Conservation (phyloP, 2,329 filamentous ascomycete species). For the Colletotrichum filicis region DNA sequence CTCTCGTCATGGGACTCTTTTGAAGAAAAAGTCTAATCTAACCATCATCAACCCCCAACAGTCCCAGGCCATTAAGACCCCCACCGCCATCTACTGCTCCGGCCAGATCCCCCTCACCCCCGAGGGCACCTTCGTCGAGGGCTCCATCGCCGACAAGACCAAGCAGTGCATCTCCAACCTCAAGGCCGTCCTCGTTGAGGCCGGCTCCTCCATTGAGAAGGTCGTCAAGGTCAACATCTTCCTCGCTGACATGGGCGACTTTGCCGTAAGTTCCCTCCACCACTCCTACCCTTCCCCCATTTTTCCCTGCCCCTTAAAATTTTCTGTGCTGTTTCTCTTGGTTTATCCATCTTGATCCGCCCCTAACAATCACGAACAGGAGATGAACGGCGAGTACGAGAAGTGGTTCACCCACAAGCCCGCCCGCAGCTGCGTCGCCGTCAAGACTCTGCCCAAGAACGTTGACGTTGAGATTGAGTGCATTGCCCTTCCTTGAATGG, state of each 20-base stretch:
- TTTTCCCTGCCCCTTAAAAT: no score
- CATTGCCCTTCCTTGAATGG: slow-evolving; percentile 73
- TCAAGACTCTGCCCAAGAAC: slow-evolving; percentile 87
- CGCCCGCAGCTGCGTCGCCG: slow-evolving; percentile 88
- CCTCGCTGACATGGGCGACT: slow-evolving; percentile 90
- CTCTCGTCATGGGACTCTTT: not conserved
- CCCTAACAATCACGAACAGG: slow-evolving; percentile 46
- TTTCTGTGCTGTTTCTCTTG: not conserved
- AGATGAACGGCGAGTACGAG: slow-evolving; percentile 88
- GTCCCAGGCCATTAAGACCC: slow-evolving; percentile 76
- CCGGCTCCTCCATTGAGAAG: slow-evolving; percentile 80
- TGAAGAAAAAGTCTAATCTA: not conserved
- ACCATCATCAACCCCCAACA: slow-evolving; percentile 43
- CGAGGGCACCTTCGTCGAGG: slow-evolving; percentile 65
- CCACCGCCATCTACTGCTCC: slow-evolving; percentile 73
- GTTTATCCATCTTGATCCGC: not conserved
- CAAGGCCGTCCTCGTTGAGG: slow-evolving; percentile 83
- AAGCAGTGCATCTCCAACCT: slow-evolving; percentile 78
- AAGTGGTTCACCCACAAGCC: slow-evolving; percentile 88
- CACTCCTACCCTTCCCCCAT: no score
- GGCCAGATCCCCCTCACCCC: slow-evolving; percentile 77
- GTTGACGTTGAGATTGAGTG: slow-evolving; percentile 92
- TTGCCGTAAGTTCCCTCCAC: slow-evolving; percentile 62
- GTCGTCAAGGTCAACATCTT: slow-evolving; percentile 95
- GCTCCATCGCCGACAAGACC: slow-evolving; percentile 72